Evolutionary conservation across 202 grass and related monocot genomes (phyloP), one percentile per base, ranked within the genome.

Genomic region (Bolboschoenoplectus hybrid): DNA sequence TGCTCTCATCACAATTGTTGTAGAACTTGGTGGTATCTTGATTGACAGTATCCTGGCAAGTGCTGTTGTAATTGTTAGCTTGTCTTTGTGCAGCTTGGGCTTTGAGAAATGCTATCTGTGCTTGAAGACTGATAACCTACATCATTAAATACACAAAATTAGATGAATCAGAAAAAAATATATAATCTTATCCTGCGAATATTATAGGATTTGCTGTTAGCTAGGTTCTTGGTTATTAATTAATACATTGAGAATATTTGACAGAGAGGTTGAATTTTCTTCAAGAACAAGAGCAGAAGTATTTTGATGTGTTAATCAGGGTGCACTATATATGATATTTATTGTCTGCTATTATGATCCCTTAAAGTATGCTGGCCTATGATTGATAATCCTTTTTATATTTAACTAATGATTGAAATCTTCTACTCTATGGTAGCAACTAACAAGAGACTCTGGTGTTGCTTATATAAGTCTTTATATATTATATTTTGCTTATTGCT

Each of bases 91-190:
- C 63, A 72, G 89, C 84, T 88, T 88, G 83, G 53, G 70, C 89
- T 65, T 84, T 86, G 41, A 91, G 79, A 71, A 86, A 86, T 20
- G 60, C 70, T 49, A 91, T 4, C 64, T 86, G 89, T 74, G 89
- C 89, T 88, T 91, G 86, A 72, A 91, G 78, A 78, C 80, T 88
- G 50, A 91, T 85, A 53, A 91, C 86, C 89, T 88, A 46, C 12
- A 68, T 41, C 35, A 7, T 40, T 39, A 14, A 55, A 17, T 34
- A 85, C 6, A 85, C 40, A 53, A 77, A 57, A 66, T 78, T 16
- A 85, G 46, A 69, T 46, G 6, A 83, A 67, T 50, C 49, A 67
- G 8, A 39, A 68, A 32, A 34, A 66, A 36, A 67, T 10, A 60
- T 14, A 17, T 17, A 36, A 17, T 44, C 26, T 26, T 26, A 26